phyloP scores from a whole-genome alignment of 495 filamentous ascomycete genomes.

The Daldinia decipiens region DNA sequence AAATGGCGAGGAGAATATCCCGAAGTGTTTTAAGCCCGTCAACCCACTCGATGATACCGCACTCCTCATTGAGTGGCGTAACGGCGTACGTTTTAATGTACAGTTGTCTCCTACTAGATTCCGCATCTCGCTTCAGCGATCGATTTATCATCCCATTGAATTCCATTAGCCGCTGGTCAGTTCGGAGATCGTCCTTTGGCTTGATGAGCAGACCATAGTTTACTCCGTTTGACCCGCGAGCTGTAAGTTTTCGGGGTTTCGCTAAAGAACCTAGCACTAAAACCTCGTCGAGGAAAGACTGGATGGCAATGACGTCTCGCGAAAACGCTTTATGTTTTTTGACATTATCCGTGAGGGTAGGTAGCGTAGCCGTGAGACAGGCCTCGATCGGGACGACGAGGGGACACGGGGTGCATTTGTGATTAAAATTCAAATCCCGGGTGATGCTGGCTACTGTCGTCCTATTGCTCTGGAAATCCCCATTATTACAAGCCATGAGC shows the following conservation, averaged over 20 bases:
- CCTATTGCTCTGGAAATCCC: slow-evolving; percentile 73
- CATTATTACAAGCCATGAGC: slow-evolving; percentile 79
- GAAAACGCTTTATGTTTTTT: slow-evolving; percentile 86
- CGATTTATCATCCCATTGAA: slow-evolving; percentile 99
- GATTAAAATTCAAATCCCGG: slow-evolving; percentile 82
- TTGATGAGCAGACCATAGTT: slow-evolving; percentile 93
- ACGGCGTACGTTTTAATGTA: slow-evolving; percentile 98
- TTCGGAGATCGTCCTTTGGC: slow-evolving; percentile 96
- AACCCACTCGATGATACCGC: slow-evolving; percentile 99
- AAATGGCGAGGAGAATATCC: slow-evolving; percentile 84
- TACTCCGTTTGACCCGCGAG: slow-evolving; percentile 87
- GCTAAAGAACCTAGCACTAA: slow-evolving; percentile 91
- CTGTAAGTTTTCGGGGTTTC: slow-evolving; percentile 88
- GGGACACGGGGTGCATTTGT: slow-evolving; percentile 80
- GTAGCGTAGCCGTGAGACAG: slow-evolving; percentile 83
- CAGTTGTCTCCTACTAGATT: slow-evolving; percentile 80
- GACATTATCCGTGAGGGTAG: slow-evolving; percentile 74
- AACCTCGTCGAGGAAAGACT: slow-evolving; percentile 82
- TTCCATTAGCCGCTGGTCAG: slow-evolving; percentile 98
- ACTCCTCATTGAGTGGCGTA: slow-evolving; percentile 96
- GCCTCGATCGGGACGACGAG: slow-evolving; percentile 89
- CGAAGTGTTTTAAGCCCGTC: slow-evolving; percentile 92
- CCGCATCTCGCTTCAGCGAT: slow-evolving; percentile 87
- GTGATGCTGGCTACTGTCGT: slow-evolving; percentile 73
- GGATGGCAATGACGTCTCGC: slow-evolving; percentile 63